A percentile compares a stretch with the other conserved stretches of the same genome.
Evolutionary conservation across 2,329 filamentous ascomycete species (phyloP).

Genomic region (Fusarium nanum): DNA sequence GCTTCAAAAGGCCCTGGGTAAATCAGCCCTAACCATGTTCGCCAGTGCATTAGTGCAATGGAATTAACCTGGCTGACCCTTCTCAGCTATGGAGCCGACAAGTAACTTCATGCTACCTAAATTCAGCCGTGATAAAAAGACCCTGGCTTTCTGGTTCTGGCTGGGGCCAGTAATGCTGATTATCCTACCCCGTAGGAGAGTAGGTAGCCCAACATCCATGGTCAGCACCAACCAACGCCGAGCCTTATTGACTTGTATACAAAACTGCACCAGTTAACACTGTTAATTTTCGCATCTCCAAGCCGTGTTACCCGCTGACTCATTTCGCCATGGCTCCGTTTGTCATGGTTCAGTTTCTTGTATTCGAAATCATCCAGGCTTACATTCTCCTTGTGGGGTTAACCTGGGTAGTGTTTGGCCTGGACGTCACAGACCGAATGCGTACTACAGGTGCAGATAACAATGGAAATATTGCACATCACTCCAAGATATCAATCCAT

Average conservation of each 20-base stretch:
- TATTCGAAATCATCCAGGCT: not conserved
- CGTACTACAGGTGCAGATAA: not conserved
- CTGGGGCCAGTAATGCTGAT: not conserved
- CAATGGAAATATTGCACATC: not conserved
- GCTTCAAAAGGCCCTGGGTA: not conserved
- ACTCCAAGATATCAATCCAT: not conserved
- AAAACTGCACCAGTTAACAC: not conserved
- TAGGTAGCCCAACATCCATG: not conserved
- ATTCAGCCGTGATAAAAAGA: not conserved
- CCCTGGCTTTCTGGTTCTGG: not conserved
- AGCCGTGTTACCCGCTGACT: not conserved
- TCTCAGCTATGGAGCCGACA: not conserved
- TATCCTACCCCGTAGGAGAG: not conserved
- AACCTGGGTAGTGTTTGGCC: not conserved
- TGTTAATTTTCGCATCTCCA: not conserved
- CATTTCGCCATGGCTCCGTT: too few species aligned
- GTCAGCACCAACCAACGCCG: not conserved
- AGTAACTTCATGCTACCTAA: not conserved
- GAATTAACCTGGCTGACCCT: not conserved
- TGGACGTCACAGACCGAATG: not conserved
- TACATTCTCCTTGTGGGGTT: too few species aligned
- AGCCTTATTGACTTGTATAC: not conserved
- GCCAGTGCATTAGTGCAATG: not conserved
- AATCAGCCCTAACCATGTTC: not conserved
- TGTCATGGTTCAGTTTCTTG: not conserved